Conservation (phyloP, 441 rosid genomes). For the Populus hybrid region DNA sequence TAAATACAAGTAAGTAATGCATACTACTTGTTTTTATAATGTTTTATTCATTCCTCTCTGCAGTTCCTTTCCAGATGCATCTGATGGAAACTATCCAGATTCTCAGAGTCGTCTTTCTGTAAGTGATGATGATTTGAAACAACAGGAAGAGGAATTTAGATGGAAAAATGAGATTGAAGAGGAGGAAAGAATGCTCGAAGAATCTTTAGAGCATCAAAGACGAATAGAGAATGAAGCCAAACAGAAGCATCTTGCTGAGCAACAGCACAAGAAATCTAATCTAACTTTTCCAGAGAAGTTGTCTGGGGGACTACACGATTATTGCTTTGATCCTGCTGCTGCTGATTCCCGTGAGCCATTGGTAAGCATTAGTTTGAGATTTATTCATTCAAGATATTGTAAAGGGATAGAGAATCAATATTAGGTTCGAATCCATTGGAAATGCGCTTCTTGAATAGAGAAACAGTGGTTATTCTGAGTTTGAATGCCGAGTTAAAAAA, state of each 20-base stretch:
- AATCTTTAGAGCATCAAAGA: constrained; percentile 83
- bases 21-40: constrained; percentile 12
- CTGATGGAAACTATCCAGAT: constrained; percentile 47
- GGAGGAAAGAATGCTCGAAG: constrained; percentile 89
- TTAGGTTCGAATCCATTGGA: constrained; percentile 10
- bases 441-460: constrained; percentile 5
- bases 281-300: constrained; percentile 32
- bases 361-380: constrained; percentile 31
- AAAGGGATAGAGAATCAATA: constrained; percentile 7
- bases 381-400: not conserved
- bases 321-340: constrained; percentile 28
- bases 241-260: constrained; percentile 80
- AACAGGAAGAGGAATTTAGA: constrained; percentile 71
- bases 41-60: constrained; percentile 29
- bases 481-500: not conserved
- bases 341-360: constrained; percentile 28
- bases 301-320: constrained; percentile 29
- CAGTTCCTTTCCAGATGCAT: constrained; percentile 62
- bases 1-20: not conserved
- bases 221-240: constrained; percentile 90
- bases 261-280: constrained; percentile 49
- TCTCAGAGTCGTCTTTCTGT: constrained; percentile 36
- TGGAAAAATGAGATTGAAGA: constrained; percentile 76
- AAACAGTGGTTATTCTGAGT: not conserved
- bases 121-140: constrained; percentile 47